Percentiles rank a stretch among this genome's conserved stretches.
Evolutionary conservation across 257 asterid species (phyloP).

Genomic region (Penstemon davidsonii): DNA sequence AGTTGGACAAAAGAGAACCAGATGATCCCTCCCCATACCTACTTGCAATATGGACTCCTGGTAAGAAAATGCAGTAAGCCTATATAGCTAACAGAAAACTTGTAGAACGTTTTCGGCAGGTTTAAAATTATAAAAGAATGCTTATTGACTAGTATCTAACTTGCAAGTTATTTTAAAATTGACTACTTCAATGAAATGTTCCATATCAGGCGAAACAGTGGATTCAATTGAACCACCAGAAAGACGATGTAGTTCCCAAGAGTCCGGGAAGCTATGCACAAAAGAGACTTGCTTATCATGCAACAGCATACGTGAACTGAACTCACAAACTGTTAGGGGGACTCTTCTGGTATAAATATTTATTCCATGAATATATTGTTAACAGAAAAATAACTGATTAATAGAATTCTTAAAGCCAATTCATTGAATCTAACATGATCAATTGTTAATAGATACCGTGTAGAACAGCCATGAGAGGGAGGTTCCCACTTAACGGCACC

Average conservation of each 20-base stretch:
- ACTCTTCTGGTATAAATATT: conserved; percentile 73
- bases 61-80: conserved; percentile 40
- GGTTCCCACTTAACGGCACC: conserved; percentile 97
- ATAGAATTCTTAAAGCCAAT: conserved; percentile 2
- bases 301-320: conserved; percentile 85
- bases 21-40: conserved; percentile 94
- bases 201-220: conserved; percentile 76
- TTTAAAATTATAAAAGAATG: conserved; percentile 8
- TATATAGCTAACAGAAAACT: background rate
- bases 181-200: background rate
- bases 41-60: conserved; percentile 99
- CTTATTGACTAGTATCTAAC: conserved; percentile 6
- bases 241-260: conserved; percentile 68
- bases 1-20: conserved; percentile 87
- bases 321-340: conserved; percentile 85
- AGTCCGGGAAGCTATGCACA: conserved; percentile 58
- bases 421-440: conserved; percentile 30
- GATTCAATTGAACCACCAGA: conserved; percentile 86
- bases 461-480: conserved; percentile 98
- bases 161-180: too few species aligned
- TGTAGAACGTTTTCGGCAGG: conserved; percentile 6
- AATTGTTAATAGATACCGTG: conserved; percentile 74
- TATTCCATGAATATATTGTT: conserved; percentile 15
- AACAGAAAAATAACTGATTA: conserved; percentile 9
- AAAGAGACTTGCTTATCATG: conserved; percentile 84